Evolutionary conservation across 768 basidiomycete species (phyloP).

Genomic region (Rhizopogon vinicolor): DNA sequence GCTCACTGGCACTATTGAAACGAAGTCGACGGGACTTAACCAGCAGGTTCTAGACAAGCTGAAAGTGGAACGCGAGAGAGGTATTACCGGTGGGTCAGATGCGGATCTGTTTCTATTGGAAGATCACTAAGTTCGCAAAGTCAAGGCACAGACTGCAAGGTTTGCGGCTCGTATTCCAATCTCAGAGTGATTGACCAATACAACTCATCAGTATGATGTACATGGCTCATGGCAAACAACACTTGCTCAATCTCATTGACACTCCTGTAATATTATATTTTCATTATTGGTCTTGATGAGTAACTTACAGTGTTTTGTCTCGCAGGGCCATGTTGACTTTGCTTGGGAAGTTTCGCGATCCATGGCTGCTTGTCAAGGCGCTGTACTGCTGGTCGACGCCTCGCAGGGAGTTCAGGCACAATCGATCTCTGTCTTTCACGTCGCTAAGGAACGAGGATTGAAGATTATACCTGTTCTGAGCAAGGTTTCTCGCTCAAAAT

Average conservation of each 20-base stretch:
- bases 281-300: neutral
- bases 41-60: conserved; percentile 89
- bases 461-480: conserved; percentile 89
- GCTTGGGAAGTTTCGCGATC: conserved; percentile 95
- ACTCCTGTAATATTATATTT: conserved; percentile 61
- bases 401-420: conserved; percentile 98
- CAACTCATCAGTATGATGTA: conserved; percentile 68
- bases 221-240: conserved; percentile 43
- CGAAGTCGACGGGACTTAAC: conserved; percentile 60
- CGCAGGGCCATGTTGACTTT: conserved; percentile 94
- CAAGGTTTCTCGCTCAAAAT: conserved; percentile 51
- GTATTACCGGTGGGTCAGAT: conserved; percentile 74
- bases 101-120: neutral
- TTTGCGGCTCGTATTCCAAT: conserved; percentile 17
- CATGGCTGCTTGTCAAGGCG: conserved; percentile 91
- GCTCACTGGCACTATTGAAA: conserved; percentile 84
- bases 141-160: conserved; percentile 96
- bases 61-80: conserved; percentile 95
- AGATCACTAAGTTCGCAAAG: conserved; percentile 31
- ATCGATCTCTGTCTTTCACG: conserved; percentile 91
- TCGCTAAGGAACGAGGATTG: conserved; percentile 75
- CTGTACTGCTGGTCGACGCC: conserved; percentile 84
- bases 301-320: neutral
- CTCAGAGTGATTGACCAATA: conserved; percentile 4
- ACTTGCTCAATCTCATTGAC: conserved; percentile 92